These are phyloP conservation scores for Pseudocercospora ulei DNA, from an alignment of 2,329 filamentous ascomycete species.

Conservation along the genomic window DNA sequence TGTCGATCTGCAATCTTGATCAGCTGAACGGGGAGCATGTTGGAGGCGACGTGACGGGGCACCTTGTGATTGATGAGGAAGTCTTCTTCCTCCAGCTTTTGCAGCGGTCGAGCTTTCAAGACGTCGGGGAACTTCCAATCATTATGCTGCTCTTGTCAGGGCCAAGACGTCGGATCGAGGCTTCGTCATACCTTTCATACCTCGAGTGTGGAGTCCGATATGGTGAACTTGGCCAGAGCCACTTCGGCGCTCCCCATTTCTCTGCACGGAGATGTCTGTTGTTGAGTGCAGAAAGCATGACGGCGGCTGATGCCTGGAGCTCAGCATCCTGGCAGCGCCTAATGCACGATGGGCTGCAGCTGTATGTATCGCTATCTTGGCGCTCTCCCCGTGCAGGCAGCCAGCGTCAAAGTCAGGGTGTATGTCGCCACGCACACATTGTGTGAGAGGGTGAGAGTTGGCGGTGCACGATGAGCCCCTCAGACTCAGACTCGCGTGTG, in stretches of 20 bases:
- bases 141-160: constrained; percentile 24
- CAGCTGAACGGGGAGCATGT: not conserved
- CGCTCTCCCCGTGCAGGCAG: constrained; percentile 8
- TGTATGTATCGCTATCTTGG: constrained; percentile 9
- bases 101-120: constrained; percentile 28
- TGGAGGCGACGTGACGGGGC: not conserved
- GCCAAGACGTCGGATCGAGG: not conserved
- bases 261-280: constrained; percentile 7
- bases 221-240: constrained; percentile 30
- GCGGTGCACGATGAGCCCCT: too few relatives aligned
- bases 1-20: constrained; percentile 25
- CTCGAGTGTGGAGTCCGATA: constrained; percentile 31
- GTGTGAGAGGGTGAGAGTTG: too few relatives aligned
- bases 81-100: constrained; percentile 30
- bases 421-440: constrained; percentile 4
- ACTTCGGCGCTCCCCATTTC: constrained; percentile 12
- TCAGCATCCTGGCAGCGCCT: not conserved
- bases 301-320: constrained; percentile 4
- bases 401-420: constrained; percentile 9
- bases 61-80: constrained; percentile 32
- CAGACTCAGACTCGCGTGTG: constrained; percentile 22
- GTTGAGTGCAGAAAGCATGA: too few relatives aligned
- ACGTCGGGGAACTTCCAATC: constrained; percentile 30
- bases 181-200: constrained; percentile 13
- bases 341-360: constrained; percentile 19